Base-by-base conservation (phyloP, 495 filamentous ascomycete species). In the Penicillium argentinense region DNA sequence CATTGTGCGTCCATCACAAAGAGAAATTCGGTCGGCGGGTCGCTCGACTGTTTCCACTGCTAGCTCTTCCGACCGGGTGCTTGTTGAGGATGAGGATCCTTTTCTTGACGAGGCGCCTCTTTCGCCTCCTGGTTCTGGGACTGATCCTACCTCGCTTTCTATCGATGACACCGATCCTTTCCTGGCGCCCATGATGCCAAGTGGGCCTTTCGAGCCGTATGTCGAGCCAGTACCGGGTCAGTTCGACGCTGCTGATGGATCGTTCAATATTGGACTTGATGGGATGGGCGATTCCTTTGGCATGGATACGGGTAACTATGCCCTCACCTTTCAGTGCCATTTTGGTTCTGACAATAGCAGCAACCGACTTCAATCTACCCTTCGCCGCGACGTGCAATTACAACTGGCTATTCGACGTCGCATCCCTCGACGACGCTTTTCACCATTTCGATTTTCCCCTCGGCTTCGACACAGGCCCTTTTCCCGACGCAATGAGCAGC, bases 351-450 rank as follows among this genome's bases (percentile, higher is more conserved):
- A 46, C 66, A 49, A 68, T 40, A 13, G 11, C 8, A 72, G 71
- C 74, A 9, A 78, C 66, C 45, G 77, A 75, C 12, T 82, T 82
- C 47, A 78, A 80, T 42, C 74, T 76, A 47, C 77, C 77, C 2
- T 83, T 80, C 52, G 80, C 76, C 4, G 76, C 77, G 4, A 71
- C 74, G 28, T 66, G 63, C 42, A 77, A 81, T 43, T 80, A 80
- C 49, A 76, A 77, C 47, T 81, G 78, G 77, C 48, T 80, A 13
- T 82, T 82, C 58, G 72, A 74, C 42, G 66, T 72, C 29, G 47
- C 59, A 19, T 60, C 62, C 14, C 56, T 68, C 21, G 56, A 71
- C 51, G 56, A 69, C 51, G 69, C 69, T 27, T 66, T 67, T 49
- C 28, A 65, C 24, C 45, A 60, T 11, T 53, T 66, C 25, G 61